Base-by-base conservation (phyloP, 2,329 filamentous ascomycete genomes). In the Fusarium papillatum region DNA sequence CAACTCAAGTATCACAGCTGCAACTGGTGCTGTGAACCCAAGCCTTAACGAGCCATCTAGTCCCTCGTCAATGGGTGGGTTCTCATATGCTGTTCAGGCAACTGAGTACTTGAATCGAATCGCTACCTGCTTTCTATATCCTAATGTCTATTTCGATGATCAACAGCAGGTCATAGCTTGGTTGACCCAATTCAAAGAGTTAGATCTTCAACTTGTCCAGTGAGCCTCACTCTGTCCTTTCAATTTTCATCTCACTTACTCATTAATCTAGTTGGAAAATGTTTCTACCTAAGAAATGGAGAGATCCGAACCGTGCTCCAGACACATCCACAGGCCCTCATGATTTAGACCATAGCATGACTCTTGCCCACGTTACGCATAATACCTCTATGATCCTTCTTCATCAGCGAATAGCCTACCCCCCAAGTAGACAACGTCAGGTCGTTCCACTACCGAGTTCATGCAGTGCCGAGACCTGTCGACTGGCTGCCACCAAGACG, bases 361-460 rank as follows among this genome's bases (percentile, higher is more conserved):
- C 55, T 19, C 38, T 67, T 19, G 64, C 64, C 13, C 64, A 67
- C 10, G 29, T 67, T 31, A 67, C 64, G 26, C 64, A 67, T 29
- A 67, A 67, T 34, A 67, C 64, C 19, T 67, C 64, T 7, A 61
- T 67, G 53, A 67, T 67, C 26, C 64, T 67, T 36, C 64, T 67
- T 14, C 57, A 68, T 19, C 63, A 65, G 22, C 46, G 50, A 17
- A 65, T 65, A 4, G 63, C 63, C n/a, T 65, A 65, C 16, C 63
- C 46, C 3, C 50, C 50, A 24, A 19, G 46, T 31, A 17, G 38
- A 43, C 39, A 50, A 13, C 46, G 48, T 22, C 55, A 36, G 11
- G 55, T 36, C 9, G n/a, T 59, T 7, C 38, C 63, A 22, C 34
- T 65, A 2, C 63, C 63, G 19, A 65, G 63, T 57, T 41, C 63